Evolutionary conservation across 495 filamentous ascomycete species (phyloP).

Genomic region (Hyaloscypha hepaticicola): DNA sequence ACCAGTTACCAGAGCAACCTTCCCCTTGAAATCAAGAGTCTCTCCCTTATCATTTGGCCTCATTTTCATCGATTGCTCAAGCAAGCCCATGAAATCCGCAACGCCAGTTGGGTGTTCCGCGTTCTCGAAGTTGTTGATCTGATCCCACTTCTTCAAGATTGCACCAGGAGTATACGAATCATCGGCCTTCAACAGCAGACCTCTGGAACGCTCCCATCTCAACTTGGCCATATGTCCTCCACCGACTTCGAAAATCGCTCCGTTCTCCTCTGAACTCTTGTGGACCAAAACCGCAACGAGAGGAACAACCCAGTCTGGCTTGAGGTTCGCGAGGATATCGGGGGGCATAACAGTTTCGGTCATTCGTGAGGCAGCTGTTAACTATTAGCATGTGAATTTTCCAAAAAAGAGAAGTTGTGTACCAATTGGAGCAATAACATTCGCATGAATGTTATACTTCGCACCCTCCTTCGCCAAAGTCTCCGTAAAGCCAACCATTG

Average conservation of each 20-base stretch:
- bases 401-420: slow-evolving; percentile 30
- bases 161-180: slow-evolving; percentile 84
- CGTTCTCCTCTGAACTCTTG: slow-evolving; percentile 81
- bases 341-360: slow-evolving; percentile 97
- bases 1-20: slow-evolving; percentile 90
- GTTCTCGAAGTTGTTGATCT: slow-evolving; percentile 83
- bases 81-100: slow-evolving; percentile 82
- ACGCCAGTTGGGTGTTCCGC: slow-evolving; percentile 82
- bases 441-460: slow-evolving; percentile 97
- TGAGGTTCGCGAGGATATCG: slow-evolving; percentile 82
- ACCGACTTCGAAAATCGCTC: slow-evolving; percentile 90
- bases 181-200: slow-evolving; percentile 87
- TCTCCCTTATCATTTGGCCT: slow-evolving; percentile 70
- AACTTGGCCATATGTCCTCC: slow-evolving; percentile 93
- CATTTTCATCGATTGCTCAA: slow-evolving; percentile 83
- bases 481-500: slow-evolving; percentile 97
- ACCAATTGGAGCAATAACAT: slow-evolving; percentile 91
- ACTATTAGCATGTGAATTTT: slow-evolving; percentile 14
- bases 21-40: slow-evolving; percentile 83
- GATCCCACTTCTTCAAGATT: slow-evolving; percentile 83
- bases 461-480: slow-evolving; percentile 95
- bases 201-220: slow-evolving; percentile 92
- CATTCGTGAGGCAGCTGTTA: slow-evolving; percentile 83
- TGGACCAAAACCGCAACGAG: slow-evolving; percentile 88
- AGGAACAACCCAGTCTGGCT: slow-evolving; percentile 95